Evolutionary conservation across 805 yeast genomes (phyloP), one percentile per base, ranked within the genome.

Genomic region (Yamadazyma olivae): DNA sequence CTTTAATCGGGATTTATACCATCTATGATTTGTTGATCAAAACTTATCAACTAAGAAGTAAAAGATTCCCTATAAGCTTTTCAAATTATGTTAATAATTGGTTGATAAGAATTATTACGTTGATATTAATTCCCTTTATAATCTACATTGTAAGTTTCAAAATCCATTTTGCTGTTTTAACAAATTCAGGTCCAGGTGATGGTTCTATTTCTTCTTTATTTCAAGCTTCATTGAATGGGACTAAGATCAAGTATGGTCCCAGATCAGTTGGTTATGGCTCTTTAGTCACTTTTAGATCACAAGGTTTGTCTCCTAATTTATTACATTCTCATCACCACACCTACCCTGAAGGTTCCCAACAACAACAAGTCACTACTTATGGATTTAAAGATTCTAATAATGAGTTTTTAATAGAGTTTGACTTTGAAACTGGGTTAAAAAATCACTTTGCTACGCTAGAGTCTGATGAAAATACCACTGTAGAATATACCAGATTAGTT

Each of bases 351-450:
- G 98, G 98, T 3, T 86, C 96, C 2, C 74, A 75, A 44, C 98
- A 93, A 63, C 97, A 90, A 59, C 99, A 93, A 61, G 73, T 93
- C 33, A 93, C 99, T 18, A 86, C 93, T 5, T 93, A 93, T 58
- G 86, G 90, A 14, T 88, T 80, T 60, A 87, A 87, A 56, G 98
- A 93, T 58, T 63, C 71, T 35, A 91, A 93, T 62, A 93, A 91
- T 57, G 77, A 83, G 36, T 90, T 96, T 84, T 51, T 72, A 19
- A 67, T 88, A 48, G 82, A 83, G 48, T 72, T 81, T 51, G 72
- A 70, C 19, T 70, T 84, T 57, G 72, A 63, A 6, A 64, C 68
- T 25, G 56, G 59, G 2, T 27, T 32, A 13, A 41, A 41, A 19
- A 56, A 56, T 16, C 48, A 54, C 30, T 54, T 46, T 46, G 68